A percentile compares a stretch with the other conserved stretches of the same genome.
Evolutionary conservation across 441 rosid genomes (phyloP).

Genomic region (Pelargonium cotyledonis): DNA sequence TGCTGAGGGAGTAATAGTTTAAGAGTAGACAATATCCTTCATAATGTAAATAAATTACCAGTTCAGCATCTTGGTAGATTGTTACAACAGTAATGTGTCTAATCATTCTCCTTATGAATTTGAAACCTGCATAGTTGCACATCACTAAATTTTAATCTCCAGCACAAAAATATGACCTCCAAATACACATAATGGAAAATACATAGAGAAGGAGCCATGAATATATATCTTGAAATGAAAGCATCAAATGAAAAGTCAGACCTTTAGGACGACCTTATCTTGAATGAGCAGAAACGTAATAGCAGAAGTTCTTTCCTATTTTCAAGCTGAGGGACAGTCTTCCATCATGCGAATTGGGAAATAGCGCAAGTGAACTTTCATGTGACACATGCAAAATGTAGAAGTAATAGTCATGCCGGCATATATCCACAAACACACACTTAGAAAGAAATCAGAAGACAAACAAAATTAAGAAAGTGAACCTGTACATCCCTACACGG

Average conservation of each 20-base stretch:
- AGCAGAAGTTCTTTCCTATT: background rate
- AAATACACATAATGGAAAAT: background rate
- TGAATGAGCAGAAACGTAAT: background rate
- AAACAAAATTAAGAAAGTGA: constrained; percentile 7
- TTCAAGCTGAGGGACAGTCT: background rate
- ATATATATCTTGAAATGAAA: background rate
- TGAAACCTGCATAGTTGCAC: no score
- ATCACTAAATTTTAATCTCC: no score
- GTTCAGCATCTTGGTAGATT: no score
- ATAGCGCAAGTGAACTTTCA: constrained; percentile 2
- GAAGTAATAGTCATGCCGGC: constrained; percentile 12
- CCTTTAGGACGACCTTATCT: background rate
- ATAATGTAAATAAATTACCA: no score
- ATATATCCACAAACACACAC: constrained; percentile 2
- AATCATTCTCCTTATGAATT: no score
- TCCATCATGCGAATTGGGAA: background rate
- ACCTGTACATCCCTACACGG: constrained; percentile 9
- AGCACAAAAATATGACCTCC: no score
- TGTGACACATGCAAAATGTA: constrained; percentile 11
- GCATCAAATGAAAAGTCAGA: background rate
- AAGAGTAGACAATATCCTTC: no score
- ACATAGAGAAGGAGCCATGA: background rate
- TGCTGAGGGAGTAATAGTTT: no score
- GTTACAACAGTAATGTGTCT: no score
- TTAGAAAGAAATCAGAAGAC: background rate